Evolutionary conservation across 768 basidiomycete genomes (phyloP).

Genomic region (Solioccasus polychromus): DNA sequence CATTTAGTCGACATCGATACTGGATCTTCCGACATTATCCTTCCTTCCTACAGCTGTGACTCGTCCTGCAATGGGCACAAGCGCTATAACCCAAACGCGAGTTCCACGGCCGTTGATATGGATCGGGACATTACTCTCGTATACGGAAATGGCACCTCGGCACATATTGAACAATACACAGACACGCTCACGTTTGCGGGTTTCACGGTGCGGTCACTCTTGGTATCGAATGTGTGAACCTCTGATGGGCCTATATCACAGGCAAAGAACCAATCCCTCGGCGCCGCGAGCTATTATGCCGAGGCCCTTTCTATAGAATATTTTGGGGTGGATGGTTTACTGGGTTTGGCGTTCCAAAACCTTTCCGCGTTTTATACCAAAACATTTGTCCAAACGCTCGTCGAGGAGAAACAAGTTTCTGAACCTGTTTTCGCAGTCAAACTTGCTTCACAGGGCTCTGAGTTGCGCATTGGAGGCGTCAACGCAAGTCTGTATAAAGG

Average conservation of each 20-base stretch:
- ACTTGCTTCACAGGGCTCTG: conserved; percentile 32
- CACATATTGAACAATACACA: conserved; percentile 36
- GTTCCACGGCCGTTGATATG: conserved; percentile 28
- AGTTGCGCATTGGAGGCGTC: conserved; percentile 42
- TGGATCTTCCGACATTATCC: conserved; percentile 33
- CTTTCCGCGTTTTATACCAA: conserved; percentile 35
- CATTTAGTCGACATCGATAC: conserved; percentile 33
- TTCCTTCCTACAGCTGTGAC: conserved; percentile 28
- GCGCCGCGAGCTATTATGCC: conserved; percentile 21
- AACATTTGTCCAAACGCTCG: conserved; percentile 43
- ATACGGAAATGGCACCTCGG: conserved; percentile 45
- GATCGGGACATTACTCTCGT: conserved; percentile 30
- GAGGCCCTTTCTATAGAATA: conserved; percentile 5
- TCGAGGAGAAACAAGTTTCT: conserved; percentile 34
- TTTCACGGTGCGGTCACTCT: conserved; percentile 11
- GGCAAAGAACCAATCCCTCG: conserved; percentile 23
- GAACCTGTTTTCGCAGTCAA: conserved; percentile 38
- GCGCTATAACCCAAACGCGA: conserved; percentile 34
- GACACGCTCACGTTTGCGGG: conserved; percentile 42
- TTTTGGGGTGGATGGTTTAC: conserved; percentile 30
- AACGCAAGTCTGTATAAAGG: conserved; percentile 39
- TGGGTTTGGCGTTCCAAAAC: conserved; percentile 43
- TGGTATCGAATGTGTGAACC: background rate
- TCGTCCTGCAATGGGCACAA: conserved; percentile 34
- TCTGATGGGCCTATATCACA: conserved; percentile 17